Evolutionary conservation across 2,329 filamentous ascomycete species (phyloP).

Genomic region (Apiospora phragmitis): DNA sequence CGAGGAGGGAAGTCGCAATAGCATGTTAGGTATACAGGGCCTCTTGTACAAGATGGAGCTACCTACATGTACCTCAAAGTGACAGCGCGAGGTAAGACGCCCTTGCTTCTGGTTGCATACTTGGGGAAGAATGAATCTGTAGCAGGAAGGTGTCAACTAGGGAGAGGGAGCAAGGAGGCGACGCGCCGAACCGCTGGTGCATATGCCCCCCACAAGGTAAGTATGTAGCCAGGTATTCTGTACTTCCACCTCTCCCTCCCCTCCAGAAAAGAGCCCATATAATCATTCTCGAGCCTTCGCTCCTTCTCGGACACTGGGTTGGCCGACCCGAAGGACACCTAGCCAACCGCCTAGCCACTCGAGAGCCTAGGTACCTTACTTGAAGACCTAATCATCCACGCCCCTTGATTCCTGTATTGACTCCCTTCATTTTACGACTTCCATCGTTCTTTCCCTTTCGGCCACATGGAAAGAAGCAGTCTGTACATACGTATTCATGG

Average conservation of each 20-base stretch:
- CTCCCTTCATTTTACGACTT: not conserved
- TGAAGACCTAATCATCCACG: not conserved
- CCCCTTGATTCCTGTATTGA: not conserved
- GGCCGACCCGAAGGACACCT: not conserved
- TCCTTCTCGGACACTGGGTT: not conserved
- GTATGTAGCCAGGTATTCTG: too few species aligned
- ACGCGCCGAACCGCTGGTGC: not conserved
- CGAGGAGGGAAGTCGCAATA: not conserved
- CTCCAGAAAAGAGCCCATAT: too few species aligned
- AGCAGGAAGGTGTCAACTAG: not conserved
- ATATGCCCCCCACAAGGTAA: not conserved
- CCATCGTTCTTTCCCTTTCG: not conserved
- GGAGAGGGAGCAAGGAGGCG: not conserved
- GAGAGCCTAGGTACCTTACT: not conserved
- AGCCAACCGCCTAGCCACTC: not conserved
- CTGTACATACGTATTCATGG: not conserved
- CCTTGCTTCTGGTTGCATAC: not conserved
- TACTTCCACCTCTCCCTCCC: not conserved
- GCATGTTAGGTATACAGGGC: not conserved
- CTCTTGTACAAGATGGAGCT: not conserved
- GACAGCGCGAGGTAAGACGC: not conserved
- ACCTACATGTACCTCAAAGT: not conserved
- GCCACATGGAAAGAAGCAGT: not conserved
- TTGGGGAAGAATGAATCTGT: not conserved
- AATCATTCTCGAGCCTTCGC: not conserved